These are phyloP conservation scores for Kazachstania africana DNA, from an alignment of 805 yeast genomes.

Conservation along the genomic window DNA sequence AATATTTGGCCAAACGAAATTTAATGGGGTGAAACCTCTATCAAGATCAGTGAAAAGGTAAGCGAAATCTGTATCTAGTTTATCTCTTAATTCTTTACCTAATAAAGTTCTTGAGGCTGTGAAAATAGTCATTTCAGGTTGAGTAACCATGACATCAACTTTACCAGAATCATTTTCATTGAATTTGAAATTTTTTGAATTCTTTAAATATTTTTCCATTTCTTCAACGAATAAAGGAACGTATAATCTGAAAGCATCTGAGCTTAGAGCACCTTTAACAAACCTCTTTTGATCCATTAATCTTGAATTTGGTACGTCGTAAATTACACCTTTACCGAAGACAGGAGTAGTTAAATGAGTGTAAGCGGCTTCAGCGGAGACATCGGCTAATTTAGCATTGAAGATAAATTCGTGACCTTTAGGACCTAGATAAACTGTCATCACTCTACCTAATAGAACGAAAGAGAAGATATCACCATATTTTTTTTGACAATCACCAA, in stretches of 20 bases:
- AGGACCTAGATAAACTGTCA: slow-evolving; percentile 96
- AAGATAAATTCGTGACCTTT: slow-evolving; percentile 95
- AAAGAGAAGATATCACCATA: slow-evolving; percentile 93
- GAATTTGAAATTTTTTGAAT: slow-evolving; percentile 37
- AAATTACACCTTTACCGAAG: slow-evolving; percentile 93
- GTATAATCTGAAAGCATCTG: slow-evolving; percentile 69
- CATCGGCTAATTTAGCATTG: slow-evolving; percentile 80
- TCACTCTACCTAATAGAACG: slow-evolving; percentile 73
- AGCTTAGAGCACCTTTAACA: slow-evolving; percentile 79
- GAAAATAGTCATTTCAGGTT: slow-evolving; percentile 91
- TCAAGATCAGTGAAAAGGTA: slow-evolving; percentile 81
- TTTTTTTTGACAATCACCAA: slow-evolving; percentile 61
- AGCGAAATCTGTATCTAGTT: slow-evolving; percentile 75
- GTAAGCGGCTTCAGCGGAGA: slow-evolving; percentile 94
- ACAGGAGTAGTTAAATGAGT: slow-evolving; percentile 97
- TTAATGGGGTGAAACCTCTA: slow-evolving; percentile 91
- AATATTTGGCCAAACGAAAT: slow-evolving; percentile 88
- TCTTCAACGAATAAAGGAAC: slow-evolving; percentile 86
- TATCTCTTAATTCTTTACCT: slow-evolving; percentile 84
- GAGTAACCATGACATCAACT: slow-evolving; percentile 64
- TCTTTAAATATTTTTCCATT: slow-evolving; percentile 50
- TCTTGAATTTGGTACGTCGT: slow-evolving; percentile 88
- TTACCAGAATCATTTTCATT: slow-evolving; percentile 33
- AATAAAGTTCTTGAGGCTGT: slow-evolving; percentile 87
- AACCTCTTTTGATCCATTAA: slow-evolving; percentile 98